Evolutionary conservation across 2,329 filamentous ascomycete genomes (phyloP), one percentile per base, ranked within the genome.

Genomic region (Trichoderma sp.): DNA sequence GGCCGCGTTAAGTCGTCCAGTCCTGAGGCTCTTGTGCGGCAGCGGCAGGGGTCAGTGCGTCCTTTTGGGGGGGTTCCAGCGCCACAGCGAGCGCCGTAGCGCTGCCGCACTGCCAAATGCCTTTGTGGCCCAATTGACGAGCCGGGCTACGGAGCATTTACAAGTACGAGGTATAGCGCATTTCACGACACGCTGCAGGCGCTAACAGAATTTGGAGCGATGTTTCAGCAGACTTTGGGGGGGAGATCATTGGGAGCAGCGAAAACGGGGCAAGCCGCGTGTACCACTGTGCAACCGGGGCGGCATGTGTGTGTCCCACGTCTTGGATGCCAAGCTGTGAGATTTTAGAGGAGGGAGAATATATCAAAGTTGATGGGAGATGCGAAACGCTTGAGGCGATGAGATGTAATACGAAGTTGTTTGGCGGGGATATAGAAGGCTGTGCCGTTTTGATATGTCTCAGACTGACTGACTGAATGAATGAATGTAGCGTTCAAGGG

Each of bases 1-100:
- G 68, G 68, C 68, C 68, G 61, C 59, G 68, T 64, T 56, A 49
- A 65, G 56, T 37, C 24, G 35, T 27, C 68, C 60, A 65, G 53
- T 61, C 57, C 60, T 59, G 56, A 69, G 60, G 68, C 53, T 65
- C 66, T 56, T 37, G n/a, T 27, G 49, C 35, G 53, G 66, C 35
- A 57, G 66, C 57, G 29, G 47, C 57, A 68, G 59, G 66, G 58
- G 37, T 49, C 47, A 49, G 21, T 49, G 47, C 47, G 47, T 24
- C 24, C 27, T 52, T 27, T 35, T 13, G 33, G 47, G 52, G 53
- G 31, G 47, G 35, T 63, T 63, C 58, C 52, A 68, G 59, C 37
- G 29, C 43, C 52, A 33, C 37, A 37, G 67, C 24, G 37, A 24
- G 62, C 14, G 21, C 29, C n/a, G 35, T 53, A 57, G 62, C 62